Evolutionary conservation across 2,329 filamentous ascomycete genomes (phyloP).

Genomic region (Penicillium sp.): DNA sequence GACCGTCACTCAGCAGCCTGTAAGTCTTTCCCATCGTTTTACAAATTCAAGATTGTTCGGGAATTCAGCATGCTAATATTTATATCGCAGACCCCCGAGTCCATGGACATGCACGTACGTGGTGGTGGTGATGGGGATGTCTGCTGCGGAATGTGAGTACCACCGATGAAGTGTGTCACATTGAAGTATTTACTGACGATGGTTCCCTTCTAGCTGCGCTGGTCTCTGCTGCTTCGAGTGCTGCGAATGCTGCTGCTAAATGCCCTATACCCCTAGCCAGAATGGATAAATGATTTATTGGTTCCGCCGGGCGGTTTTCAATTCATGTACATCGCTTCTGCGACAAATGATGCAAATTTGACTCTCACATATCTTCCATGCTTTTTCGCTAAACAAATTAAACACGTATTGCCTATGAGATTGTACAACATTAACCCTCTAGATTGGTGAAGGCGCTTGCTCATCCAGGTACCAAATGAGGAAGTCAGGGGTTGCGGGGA

Average conservation of each 20-base stretch:
- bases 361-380: neutral
- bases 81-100: neutral
- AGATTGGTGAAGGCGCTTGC: neutral
- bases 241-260: conserved; percentile 12
- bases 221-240: conserved; percentile 17
- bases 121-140: conserved; percentile 15
- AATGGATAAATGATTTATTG: neutral
- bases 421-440: neutral
- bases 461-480: neutral
- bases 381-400: neutral
- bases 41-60: neutral
- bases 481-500: neutral
- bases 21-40: neutral
- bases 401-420: neutral
- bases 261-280: neutral
- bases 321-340: neutral
- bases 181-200: neutral
- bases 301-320: neutral
- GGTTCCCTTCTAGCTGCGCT: conserved; percentile 4
- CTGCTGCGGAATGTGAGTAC: conserved; percentile 16
- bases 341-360: neutral
- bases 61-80: neutral
- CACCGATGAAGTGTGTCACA: neutral
- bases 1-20: conserved; percentile 12
- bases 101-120: conserved; percentile 14